Percentiles rank a stretch among this genome's conserved stretches.
Evolutionary conservation across 2,329 filamentous ascomycete genomes (phyloP).

Genomic region (Ceratocystis variospora): DNA sequence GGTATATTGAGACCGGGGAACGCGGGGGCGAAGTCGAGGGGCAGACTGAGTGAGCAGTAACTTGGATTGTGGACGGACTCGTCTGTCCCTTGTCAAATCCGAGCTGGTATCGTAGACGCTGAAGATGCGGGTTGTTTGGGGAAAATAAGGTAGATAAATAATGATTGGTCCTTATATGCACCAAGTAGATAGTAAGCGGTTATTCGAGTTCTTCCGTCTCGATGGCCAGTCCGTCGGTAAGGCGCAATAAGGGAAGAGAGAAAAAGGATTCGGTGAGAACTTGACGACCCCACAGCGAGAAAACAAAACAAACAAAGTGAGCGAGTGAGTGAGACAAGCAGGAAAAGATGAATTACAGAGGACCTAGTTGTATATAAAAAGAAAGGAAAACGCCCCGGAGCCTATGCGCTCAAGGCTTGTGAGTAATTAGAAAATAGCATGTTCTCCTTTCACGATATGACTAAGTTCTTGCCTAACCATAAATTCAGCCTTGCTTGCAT

Average conservation of each 20-base stretch:
- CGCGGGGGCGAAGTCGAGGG: not conserved
- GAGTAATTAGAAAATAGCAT: not conserved
- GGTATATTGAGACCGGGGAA: not conserved
- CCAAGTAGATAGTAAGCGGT: no score
- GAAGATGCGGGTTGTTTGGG: no score
- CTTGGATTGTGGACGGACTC: no score
- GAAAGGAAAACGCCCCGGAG: not conserved
- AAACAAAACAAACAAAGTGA: not conserved
- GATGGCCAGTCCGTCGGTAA: not conserved
- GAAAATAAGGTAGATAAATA: no score
- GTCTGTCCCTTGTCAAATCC: no score
- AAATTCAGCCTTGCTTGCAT: not conserved
- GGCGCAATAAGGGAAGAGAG: not conserved
- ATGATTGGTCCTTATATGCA: no score
- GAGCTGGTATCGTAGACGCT: no score
- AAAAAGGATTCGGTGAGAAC: not conserved
- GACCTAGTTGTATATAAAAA: not conserved
- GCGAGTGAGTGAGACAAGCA: not conserved
- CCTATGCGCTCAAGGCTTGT: not conserved
- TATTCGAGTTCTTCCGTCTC: no score
- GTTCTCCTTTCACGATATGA: not conserved
- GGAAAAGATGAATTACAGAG: not conserved
- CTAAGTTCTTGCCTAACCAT: not conserved
- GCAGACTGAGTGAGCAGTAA: not conserved
- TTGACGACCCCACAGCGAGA: not conserved